phyloP scores from a whole-genome alignment of 495 filamentous ascomycete genomes.

The Chaetomium fimeti region DNA sequence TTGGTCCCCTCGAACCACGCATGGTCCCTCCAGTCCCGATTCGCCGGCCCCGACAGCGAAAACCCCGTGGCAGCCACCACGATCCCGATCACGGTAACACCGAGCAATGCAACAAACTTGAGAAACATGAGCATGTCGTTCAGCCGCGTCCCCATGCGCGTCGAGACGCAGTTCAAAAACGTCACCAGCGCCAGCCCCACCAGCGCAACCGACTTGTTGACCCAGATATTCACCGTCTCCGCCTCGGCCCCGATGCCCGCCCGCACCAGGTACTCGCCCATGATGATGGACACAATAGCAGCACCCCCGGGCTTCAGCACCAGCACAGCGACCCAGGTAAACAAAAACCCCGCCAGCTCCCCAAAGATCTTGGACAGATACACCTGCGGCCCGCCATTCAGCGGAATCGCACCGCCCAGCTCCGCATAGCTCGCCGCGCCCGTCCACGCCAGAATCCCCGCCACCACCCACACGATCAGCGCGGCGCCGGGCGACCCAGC shows the following conservation, averaged over 20 bases:
- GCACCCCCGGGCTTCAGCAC: slow-evolving; percentile 91
- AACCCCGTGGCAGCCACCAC: slow-evolving; percentile 85
- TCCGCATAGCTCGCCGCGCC: slow-evolving; percentile 96
- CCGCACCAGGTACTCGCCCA: slow-evolving; percentile 92
- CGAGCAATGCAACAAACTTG: slow-evolving; percentile 87
- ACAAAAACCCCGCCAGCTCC: slow-evolving; percentile 85
- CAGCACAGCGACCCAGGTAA: slow-evolving; percentile 92
- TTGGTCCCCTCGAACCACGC: slow-evolving; percentile 89
- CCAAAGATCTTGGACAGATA: slow-evolving; percentile 96
- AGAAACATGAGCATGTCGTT: slow-evolving; percentile 94
- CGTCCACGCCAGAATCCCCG: slow-evolving; percentile 91
- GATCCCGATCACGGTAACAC: slow-evolving; percentile 82
- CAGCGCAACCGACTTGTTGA: slow-evolving; percentile 85
- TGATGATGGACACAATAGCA: slow-evolving; percentile 95
- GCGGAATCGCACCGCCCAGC: slow-evolving; percentile 88
- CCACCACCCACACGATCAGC: slow-evolving; percentile 84
- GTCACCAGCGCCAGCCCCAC: slow-evolving; percentile 74
- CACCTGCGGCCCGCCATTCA: slow-evolving; percentile 91
- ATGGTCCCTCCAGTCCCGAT: slow-evolving; percentile 78
- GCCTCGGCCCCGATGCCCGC: slow-evolving; percentile 79
- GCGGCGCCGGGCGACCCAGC: slow-evolving; percentile 90
- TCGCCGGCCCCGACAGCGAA: slow-evolving; percentile 71
- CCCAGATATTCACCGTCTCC: slow-evolving; percentile 73
- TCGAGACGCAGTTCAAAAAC: slow-evolving; percentile 84
- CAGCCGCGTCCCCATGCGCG: slow-evolving; percentile 76